Evolutionary conservation across 768 basidiomycete genomes (phyloP).

Genomic region (Psilocybe subaeruginosa): DNA sequence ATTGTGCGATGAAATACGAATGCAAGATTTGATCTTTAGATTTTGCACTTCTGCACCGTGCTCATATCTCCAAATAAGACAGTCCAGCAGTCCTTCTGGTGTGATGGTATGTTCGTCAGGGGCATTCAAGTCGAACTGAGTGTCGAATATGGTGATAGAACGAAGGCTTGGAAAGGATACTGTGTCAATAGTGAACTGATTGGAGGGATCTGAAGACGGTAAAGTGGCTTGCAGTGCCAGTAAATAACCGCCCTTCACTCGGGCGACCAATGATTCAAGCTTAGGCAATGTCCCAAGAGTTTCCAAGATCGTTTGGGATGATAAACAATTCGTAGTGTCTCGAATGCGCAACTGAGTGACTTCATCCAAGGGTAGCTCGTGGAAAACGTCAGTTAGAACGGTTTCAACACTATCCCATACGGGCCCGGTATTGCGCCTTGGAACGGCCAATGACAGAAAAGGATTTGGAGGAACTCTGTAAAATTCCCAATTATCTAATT

Average conservation of each 20-base stretch:
- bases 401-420: not conserved
- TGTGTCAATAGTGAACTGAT: not conserved
- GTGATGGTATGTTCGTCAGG: not conserved
- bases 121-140: not conserved
- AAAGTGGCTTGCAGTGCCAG: not conserved
- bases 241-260: not conserved
- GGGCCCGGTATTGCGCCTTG: not conserved
- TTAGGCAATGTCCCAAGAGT: conserved; percentile 1
- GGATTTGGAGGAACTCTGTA: not conserved
- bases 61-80: conserved; percentile 34
- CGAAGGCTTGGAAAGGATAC: not conserved
- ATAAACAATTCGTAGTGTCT: not conserved
- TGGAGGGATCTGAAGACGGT: not conserved
- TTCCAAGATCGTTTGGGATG: not conserved
- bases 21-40: conserved; percentile 31
- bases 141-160: not conserved
- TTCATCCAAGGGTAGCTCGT: not conserved
- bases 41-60: conserved; percentile 30
- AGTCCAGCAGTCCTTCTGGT: conserved; percentile 15
- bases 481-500: not conserved
- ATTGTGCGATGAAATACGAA: conserved; percentile 17
- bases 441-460: not conserved
- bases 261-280: not conserved
- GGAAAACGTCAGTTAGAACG: not conserved
- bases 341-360: not conserved